Evolutionary conservation across 176 grass and related monocot genomes (phyloP), one percentile per base, ranked within the genome.

Genomic region (Hsuehochloa calcarea): DNA sequence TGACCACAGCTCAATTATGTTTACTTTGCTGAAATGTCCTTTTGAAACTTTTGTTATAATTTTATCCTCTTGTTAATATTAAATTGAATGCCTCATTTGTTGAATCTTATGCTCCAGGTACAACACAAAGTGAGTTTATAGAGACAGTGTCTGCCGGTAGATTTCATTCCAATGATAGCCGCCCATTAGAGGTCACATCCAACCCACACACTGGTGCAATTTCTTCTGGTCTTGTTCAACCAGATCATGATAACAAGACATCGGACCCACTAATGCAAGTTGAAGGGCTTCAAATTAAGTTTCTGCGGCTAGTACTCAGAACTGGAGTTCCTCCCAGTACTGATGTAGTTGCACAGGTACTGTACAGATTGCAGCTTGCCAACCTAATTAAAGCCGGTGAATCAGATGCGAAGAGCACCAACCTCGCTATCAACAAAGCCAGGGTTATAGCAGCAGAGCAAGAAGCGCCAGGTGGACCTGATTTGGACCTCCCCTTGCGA

Each of bases 281-380:
- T 17, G 87, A 94, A 54, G 79, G 60, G 0, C 93, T 94, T 84
- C 90, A 94, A 66, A 92, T 92, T 86, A 92, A 94, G 68, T 94
- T 94, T 64, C 78, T 94, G 85, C 87, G 88, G 45, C 40, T 94
- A 38, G 69, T 90, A 25, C 74, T 84, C 80, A 82, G 90, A 58
- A 94, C 88, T 23, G 90, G 79, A 81, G 67, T 90, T 70, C 78
- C 93, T 80, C 82, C 93, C 69, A 85, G 31, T 80, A 86, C 81
- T 35, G 65, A 35, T 74, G 56, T 94, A 54, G 90, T 92, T 66
- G 90, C 93, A 49, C 93, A 94, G 74, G 93, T 94, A 46, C 68
- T 94, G 61, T 90, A 94, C 88, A 86, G 93, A 40, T 77, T 94
- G 88, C 93, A 94, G 38, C 87, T 94, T 76, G 88, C 87, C 75